Evolutionary conservation across 2,329 filamentous ascomycete genomes (phyloP), one percentile per base, ranked within the genome.

Genomic region (Leptodontidium sp.): DNA sequence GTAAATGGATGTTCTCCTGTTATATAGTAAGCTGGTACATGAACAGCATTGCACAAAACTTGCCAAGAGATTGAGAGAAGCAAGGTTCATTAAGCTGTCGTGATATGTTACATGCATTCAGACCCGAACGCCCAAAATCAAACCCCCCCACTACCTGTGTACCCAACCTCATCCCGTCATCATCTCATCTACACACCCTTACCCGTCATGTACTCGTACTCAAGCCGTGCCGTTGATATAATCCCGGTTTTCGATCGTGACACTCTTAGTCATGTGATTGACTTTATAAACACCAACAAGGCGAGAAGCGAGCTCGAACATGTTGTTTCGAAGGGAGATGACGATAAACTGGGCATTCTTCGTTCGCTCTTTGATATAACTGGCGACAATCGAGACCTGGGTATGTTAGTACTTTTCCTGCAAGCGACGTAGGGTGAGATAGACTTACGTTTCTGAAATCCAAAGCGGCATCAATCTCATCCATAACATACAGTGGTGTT

Each of bases 331-430:
- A 77, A 99, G 85, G 17, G 94, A 98, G 78, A 99, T 99, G 78
- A 99, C 96, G 75, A 99, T 96, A 80, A 99, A 99, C 79, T 99
- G 96, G 1, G 96, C 97, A 82, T 99, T 99, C 86, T 98, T 98
- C 70, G 96, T 99, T 65, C 96, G 88, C 84, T 99, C 96, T 83
- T 98, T 98, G 86, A 99, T 99, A 80, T 99, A 99, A 76, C 94
- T 96, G 68, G 96, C 96, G 57, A 99, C 96, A 78, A 99, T 99
- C 1, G 94, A 97, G 50, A 98, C 93, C 93, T 95, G 32, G 9
- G 21, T 35, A 3, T 61, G 47, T 74, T 65, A 72, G 72, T 61
- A 24, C 53, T 35, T 65, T 21, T 1, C 26, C 14, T 29, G 8
- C 61, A 50, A 63, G 32, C 21, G 21, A 21, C 21, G n/a, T 40